Percentiles rank a stretch among this genome's conserved stretches.
These are phyloP conservation scores for Suhomyces atakaporum DNA, from an alignment of 1,139 yeast genomes.

Conservation along the genomic window DNA sequence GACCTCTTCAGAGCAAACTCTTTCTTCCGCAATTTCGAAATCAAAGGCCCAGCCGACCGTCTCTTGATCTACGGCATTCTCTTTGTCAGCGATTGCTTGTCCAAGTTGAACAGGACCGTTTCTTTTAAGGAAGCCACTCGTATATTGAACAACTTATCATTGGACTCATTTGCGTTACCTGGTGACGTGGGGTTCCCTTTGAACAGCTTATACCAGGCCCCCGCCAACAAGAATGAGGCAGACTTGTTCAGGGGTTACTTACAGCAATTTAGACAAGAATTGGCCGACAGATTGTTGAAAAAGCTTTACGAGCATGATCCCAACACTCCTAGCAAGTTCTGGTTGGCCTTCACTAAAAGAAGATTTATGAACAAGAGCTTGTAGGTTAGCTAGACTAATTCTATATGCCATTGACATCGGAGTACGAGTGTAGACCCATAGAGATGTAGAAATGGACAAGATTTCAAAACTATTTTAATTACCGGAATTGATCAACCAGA, in stretches of 20 bases:
- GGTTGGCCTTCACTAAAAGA: conserved; percentile 96
- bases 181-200: conserved; percentile 95
- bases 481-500: too few species aligned
- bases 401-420: too few species aligned
- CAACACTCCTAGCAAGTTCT: conserved; percentile 67
- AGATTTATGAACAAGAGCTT: conserved; percentile 88
- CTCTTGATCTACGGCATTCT: conserved; percentile 95
- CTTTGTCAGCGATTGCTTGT: conserved; percentile 81
- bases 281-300: conserved; percentile 75
- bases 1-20: conserved; percentile 95
- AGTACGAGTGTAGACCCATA: too few species aligned
- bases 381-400: conserved; percentile 21
- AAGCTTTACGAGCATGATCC: conserved; percentile 66
- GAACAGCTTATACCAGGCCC: conserved; percentile 78
- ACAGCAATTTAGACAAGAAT: conserved; percentile 92
- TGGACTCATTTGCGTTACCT: conserved; percentile 88
- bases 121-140: conserved; percentile 68
- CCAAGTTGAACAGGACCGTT: conserved; percentile 52
- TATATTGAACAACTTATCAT: conserved; percentile 74
- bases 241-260: conserved; percentile 79
- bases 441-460: too few species aligned
- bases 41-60: conserved; percentile 93
- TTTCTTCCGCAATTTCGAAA: conserved; percentile 94
- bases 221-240: conserved; percentile 71
- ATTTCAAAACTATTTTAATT: too few species aligned